These are phyloP conservation scores for Closterium sp. DNA, from an alignment of 139 green algal species.

Conservation along the genomic window DNA sequence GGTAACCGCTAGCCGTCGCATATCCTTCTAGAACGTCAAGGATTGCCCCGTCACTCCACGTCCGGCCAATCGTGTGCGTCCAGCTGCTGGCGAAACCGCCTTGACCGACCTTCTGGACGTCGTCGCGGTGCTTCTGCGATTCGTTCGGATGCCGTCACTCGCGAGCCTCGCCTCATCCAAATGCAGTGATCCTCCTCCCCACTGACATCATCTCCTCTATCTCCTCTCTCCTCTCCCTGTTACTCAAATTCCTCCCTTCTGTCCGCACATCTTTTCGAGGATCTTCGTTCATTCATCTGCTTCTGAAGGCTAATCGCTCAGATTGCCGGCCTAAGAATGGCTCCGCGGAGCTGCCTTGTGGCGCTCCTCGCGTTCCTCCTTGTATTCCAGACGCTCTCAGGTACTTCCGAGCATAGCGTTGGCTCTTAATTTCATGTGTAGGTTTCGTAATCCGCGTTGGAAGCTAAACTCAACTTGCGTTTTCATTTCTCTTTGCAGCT, in stretches of 20 bases:
- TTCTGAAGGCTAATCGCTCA: neutral
- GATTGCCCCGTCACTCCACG: neutral
- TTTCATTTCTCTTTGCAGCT: neutral
- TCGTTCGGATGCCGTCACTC: neutral
- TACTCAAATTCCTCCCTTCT: neutral
- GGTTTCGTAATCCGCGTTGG: neutral
- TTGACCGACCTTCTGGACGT: neutral
- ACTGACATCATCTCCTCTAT: neutral
- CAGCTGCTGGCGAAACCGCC: neutral
- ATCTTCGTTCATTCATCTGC: neutral
- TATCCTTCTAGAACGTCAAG: neutral
- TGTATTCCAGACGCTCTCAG: conserved; percentile 20
- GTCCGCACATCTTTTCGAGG: neutral
- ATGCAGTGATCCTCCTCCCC: neutral
- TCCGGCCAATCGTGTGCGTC: neutral
- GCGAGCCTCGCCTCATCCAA: neutral
- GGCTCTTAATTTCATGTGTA: neutral
- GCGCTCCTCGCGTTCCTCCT: neutral
- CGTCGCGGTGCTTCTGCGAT: neutral
- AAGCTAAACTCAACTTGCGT: neutral
- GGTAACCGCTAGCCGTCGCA: neutral
- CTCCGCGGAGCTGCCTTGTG: conserved; percentile 2
- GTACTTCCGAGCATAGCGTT: neutral
- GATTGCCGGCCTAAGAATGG: neutral
- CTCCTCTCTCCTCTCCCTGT: no score